phyloP scores from a whole-genome alignment of 179 eudicot genomes.

The Corrigiola litoralis region DNA sequence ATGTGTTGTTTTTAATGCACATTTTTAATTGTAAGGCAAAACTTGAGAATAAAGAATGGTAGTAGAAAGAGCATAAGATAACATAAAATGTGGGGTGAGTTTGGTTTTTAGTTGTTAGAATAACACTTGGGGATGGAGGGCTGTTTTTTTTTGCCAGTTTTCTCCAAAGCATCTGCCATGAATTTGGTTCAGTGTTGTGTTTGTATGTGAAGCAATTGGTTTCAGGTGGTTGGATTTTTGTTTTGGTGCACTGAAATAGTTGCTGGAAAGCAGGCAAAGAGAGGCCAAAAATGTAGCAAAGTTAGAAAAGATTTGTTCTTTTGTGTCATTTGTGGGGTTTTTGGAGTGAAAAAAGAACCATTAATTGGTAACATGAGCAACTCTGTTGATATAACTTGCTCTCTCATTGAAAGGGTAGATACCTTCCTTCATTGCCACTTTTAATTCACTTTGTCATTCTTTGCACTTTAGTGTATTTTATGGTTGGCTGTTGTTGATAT shows the following conservation, averaged over 20 bases:
- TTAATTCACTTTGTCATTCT: neutral
- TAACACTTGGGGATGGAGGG: neutral
- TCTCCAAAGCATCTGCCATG: slow-evolving; percentile 20
- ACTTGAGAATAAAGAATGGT: neutral
- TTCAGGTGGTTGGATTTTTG: slow-evolving; percentile 15
- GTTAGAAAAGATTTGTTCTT: neutral
- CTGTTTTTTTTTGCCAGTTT: neutral
- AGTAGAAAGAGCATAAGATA: neutral
- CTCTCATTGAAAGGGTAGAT: slow-evolving; percentile 32
- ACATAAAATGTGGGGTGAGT: slow-evolving; percentile 10
- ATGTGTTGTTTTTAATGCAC: neutral
- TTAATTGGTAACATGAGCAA: slow-evolving; percentile 25
- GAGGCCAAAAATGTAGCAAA: neutral
- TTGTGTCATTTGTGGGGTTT: neutral
- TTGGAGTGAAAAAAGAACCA: no score
- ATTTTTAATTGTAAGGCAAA: neutral
- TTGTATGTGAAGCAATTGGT: slow-evolving; percentile 15
- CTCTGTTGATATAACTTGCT: slow-evolving; percentile 25
- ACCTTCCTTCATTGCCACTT: slow-evolving; percentile 22
- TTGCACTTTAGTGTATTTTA: neutral
- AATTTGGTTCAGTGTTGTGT: slow-evolving; percentile 20
- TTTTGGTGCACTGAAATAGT: slow-evolving; percentile 15
- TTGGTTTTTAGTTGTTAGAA: slow-evolving; percentile 5
- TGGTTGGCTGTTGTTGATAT: neutral
- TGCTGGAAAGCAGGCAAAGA: slow-evolving; percentile 3